Base-by-base conservation (phyloP, 2,329 filamentous ascomycete species). In the Cladosporium sp. region DNA sequence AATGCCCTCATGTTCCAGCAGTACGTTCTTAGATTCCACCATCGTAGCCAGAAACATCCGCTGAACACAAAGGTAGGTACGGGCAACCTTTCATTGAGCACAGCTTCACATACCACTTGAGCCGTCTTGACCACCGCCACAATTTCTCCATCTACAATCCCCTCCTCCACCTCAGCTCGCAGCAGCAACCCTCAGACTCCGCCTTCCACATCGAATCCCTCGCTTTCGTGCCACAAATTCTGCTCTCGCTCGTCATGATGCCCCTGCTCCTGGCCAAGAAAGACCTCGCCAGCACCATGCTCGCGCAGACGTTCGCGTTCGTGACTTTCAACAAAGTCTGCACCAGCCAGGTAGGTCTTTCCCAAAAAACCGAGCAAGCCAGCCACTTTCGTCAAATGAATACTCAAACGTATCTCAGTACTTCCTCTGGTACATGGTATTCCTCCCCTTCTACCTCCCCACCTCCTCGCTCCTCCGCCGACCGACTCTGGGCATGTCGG, bases 251-350 rank as follows among this genome's bases (percentile, higher is more conserved):
- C 11, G 60, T 95, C 9, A 74, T 88, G 4, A 85, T 97, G 38
- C 86, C 89, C 1, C 65, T 96, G 2, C 76, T 79, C 1, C 72
- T 96, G 17, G 88, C 89, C 13, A 95, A 92, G 67, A 86, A 83
- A 60, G 85, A 93, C 61, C 78, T 99, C 0, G 79, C 91, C 1
- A 81, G 84, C 0, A 85, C 88, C 4, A 91, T 97, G 88, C 80
- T 97, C 55, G 89, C 89, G 3, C 93, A 99, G 71, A 97, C 93
- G 0, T 96, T 96, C 70, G 89, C 92, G 0, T 99, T 99, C 69
- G 93, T 97, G 3, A 85, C 90, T 0, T 97, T 97, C 61, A 99
- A 99, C 73, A 99, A 99, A 74, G 93, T 99, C 55, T 97, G 92
- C 78, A 99, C 93, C 3, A 96, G 90, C 64, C 92, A 97, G 80